Percentiles rank a stretch among this genome's conserved stretches.
Conservation (phyloP, 176 grass and related monocot species). For the Rhipidocladum racemiflorum region DNA sequence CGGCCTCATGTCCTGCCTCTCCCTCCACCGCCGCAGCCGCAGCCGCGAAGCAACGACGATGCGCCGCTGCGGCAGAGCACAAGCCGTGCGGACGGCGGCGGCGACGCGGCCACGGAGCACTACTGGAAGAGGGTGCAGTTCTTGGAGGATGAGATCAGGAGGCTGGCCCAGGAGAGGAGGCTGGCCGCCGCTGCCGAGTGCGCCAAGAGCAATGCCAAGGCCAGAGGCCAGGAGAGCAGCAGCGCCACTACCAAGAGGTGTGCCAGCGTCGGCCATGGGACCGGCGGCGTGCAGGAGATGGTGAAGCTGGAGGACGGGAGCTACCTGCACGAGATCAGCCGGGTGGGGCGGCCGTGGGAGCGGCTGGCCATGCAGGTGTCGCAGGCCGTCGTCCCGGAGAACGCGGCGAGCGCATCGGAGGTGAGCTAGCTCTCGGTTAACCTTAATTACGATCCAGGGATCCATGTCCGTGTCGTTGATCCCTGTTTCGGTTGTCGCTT, state of each 20-base stretch:
- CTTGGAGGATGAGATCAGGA: slow-evolving; percentile 47
- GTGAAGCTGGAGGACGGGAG: slow-evolving; percentile 43
- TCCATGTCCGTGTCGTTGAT: neutral
- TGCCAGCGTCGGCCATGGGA: neutral
- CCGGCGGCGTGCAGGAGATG: neutral
- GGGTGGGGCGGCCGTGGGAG: slow-evolving; percentile 42
- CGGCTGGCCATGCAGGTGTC: slow-evolving; percentile 60
- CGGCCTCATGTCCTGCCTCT: slow-evolving; percentile 35
- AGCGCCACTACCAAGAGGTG: neutral
- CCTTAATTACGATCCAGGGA: too few relatives aligned
- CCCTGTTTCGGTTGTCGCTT: neutral
- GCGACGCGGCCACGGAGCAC: neutral
- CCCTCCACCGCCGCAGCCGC: slow-evolving; percentile 8
- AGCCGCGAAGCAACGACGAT: neutral
- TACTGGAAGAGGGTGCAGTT: slow-evolving; percentile 32
- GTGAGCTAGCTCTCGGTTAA: slow-evolving; percentile 4
- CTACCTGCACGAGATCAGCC: slow-evolving; percentile 50
- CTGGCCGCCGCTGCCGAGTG: too few relatives aligned
- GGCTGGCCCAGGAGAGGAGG: slow-evolving; percentile 18
- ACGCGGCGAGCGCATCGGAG: slow-evolving; percentile 41
- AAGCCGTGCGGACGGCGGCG: neutral
- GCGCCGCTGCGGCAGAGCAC: neutral
- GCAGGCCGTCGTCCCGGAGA: slow-evolving; percentile 27
- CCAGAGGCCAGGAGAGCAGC: neutral
- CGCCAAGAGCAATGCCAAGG: neutral